A percentile compares a stretch with the other conserved stretches of the same genome.
Conservation (phyloP, 139 green algal genomes). For the Volvox reticuliferus region DNA sequence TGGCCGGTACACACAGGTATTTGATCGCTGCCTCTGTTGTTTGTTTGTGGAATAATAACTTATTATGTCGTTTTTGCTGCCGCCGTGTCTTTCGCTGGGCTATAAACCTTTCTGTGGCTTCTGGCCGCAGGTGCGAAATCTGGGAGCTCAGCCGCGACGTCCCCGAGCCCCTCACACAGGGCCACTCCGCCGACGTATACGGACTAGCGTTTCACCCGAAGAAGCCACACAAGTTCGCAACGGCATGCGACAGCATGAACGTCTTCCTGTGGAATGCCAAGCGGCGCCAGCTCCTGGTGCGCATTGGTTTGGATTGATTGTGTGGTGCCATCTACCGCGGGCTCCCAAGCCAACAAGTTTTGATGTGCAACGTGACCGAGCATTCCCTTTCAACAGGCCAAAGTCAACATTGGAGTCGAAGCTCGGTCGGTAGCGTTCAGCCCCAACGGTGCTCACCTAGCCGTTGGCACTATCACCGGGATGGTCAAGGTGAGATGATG, state of each 20-base stretch:
- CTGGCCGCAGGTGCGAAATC: constrained; percentile 57
- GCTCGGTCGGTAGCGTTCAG: constrained; percentile 62
- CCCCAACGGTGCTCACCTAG: constrained; percentile 70
- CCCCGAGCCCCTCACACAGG: constrained; percentile 63
- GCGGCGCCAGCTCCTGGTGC: constrained; percentile 66
- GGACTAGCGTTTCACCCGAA: constrained; percentile 66
- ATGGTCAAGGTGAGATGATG: constrained; percentile 47
- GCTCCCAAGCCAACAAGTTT: too few species aligned
- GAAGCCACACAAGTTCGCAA: constrained; percentile 71
- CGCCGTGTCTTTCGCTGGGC: not conserved
- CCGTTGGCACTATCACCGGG: constrained; percentile 64
- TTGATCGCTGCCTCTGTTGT: not conserved
- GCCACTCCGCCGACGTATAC: constrained; percentile 59
- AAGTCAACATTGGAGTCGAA: constrained; percentile 62
- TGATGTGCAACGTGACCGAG: too few species aligned
- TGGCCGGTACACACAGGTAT: constrained; percentile 54
- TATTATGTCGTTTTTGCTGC: not conserved
- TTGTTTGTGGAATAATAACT: not conserved
- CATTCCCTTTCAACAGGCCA: constrained; percentile 42
- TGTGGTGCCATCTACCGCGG: too few species aligned
- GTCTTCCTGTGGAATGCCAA: constrained; percentile 72
- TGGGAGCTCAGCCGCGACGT: constrained; percentile 58
- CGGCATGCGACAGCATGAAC: constrained; percentile 62
- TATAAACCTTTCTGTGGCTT: not conserved
- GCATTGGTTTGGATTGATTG: not conserved